Conservation (phyloP, 345 rosid species). For the Lumnitzera littorea region DNA sequence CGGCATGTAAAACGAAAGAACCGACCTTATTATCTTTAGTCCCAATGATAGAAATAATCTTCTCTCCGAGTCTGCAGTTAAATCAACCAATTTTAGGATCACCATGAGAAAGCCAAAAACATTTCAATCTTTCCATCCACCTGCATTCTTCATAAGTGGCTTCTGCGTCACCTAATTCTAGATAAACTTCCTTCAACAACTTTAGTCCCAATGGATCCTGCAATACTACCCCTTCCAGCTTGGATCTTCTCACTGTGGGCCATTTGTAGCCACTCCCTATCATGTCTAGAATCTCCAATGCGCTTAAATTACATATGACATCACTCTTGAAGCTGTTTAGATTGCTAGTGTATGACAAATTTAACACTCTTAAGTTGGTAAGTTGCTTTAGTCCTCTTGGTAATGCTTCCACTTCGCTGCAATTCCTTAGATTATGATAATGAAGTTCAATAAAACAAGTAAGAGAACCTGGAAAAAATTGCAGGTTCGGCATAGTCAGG, state of each 20-base stretch:
- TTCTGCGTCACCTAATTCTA: no score
- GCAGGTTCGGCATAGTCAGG: constrained; percentile 31
- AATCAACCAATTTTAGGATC: no score
- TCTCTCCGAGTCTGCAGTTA: no score
- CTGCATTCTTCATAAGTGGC: no score
- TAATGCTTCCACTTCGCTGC: constrained; percentile 10
- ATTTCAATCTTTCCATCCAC: no score
- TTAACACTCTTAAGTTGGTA: constrained; percentile 18
- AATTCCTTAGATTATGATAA: constrained; percentile 21
- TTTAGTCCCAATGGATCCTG: no score
- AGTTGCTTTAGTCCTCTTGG: constrained; percentile 28
- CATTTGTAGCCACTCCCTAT: constrained; percentile 23
- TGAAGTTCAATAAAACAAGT: constrained; percentile 17
- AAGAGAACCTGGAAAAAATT: constrained; percentile 25
- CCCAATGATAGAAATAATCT: no score
- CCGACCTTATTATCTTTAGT: no score
- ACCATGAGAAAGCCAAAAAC: no score
- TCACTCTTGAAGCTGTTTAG: constrained; percentile 26
- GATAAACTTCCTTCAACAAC: no score
- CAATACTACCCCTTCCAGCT: no score
- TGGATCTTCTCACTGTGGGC: background rate
- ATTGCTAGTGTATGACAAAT: constrained; percentile 15
- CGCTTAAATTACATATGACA: constrained; percentile 18
- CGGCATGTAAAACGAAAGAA: no score
- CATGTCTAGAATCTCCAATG: constrained; percentile 38